phyloP scores from a whole-genome alignment of 768 basidiomycete species.

The Kwoniella sp. region DNA sequence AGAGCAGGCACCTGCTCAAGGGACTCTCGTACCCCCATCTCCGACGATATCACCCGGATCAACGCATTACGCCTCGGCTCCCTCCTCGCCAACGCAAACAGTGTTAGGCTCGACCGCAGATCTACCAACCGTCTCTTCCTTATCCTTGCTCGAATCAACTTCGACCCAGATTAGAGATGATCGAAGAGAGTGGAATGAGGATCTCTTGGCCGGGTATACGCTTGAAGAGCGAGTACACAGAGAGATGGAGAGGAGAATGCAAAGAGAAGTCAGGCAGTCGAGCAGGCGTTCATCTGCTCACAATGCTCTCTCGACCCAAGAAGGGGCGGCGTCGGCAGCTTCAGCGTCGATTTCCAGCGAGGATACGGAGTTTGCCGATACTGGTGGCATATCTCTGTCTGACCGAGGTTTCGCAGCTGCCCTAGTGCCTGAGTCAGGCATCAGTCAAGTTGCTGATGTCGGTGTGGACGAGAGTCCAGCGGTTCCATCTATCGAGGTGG shows the following conservation, averaged over 20 bases:
- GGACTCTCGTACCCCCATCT: constrained; percentile 7
- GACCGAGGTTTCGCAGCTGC: no score
- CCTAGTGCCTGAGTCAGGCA: background rate
- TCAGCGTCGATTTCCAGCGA: no score
- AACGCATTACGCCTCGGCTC: constrained; percentile 34
- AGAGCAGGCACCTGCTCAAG: background rate
- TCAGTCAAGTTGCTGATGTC: background rate
- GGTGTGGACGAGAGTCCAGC: no score
- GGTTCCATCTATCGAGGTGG: background rate
- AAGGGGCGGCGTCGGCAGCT: background rate
- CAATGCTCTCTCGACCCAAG: background rate
- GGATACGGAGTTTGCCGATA: no score
- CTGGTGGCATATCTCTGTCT: no score
- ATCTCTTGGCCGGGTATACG: constrained; percentile 48
- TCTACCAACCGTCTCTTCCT: constrained; percentile 1
- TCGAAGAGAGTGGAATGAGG: constrained; percentile 47
- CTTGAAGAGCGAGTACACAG: constrained; percentile 44
- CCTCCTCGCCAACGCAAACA: constrained; percentile 28
- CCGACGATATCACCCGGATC: constrained; percentile 20
- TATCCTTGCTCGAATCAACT: constrained; percentile 9
- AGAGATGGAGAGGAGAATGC: constrained; percentile 34
- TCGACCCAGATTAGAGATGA: constrained; percentile 37
- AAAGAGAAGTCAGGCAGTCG: constrained; percentile 12
- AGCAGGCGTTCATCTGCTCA: background rate
- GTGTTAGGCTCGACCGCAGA: constrained; percentile 10